Evolutionary conservation across 768 basidiomycete species (phyloP).

Genomic region (Glaciozyma antarctica): DNA sequence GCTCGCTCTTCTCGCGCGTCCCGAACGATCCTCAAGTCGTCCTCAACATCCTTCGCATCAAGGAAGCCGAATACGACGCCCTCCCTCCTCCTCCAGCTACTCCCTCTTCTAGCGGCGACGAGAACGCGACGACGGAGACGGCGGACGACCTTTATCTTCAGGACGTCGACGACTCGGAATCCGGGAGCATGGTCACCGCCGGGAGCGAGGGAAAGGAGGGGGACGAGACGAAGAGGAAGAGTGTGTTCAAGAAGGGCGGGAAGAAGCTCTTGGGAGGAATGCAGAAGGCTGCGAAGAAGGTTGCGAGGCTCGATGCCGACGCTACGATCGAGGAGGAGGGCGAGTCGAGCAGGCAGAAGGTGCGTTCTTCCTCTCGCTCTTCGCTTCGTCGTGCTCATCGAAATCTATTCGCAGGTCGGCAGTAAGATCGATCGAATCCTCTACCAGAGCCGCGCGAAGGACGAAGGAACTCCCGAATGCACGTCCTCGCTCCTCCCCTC

Average conservation of each 20-base stretch:
- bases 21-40: conserved; percentile 43
- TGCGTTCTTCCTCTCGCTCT: conserved; percentile 22
- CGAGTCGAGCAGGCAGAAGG: conserved; percentile 35
- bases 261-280: conserved; percentile 38
- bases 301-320: conserved; percentile 40
- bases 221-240: not conserved
- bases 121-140: conserved; percentile 34
- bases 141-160: conserved; percentile 31
- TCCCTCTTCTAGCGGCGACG: conserved; percentile 36
- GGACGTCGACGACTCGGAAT: not conserved
- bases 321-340: conserved; percentile 40
- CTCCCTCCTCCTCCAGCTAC: conserved; percentile 31
- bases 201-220: not conserved
- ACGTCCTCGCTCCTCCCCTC: conserved; percentile 13
- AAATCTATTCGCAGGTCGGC: conserved; percentile 35
- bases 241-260: conserved; percentile 1
- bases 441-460: conserved; percentile 38
- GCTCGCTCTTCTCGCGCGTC: conserved; percentile 40
- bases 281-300: conserved; percentile 39
- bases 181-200: no score
- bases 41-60: conserved; percentile 40
- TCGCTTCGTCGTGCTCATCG: conserved; percentile 1
- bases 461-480: conserved; percentile 38
- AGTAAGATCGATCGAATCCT: conserved; percentile 39
- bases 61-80: conserved; percentile 35